phyloP scores from a whole-genome alignment of 768 basidiomycete species.

The Coprinopsis sp. region DNA sequence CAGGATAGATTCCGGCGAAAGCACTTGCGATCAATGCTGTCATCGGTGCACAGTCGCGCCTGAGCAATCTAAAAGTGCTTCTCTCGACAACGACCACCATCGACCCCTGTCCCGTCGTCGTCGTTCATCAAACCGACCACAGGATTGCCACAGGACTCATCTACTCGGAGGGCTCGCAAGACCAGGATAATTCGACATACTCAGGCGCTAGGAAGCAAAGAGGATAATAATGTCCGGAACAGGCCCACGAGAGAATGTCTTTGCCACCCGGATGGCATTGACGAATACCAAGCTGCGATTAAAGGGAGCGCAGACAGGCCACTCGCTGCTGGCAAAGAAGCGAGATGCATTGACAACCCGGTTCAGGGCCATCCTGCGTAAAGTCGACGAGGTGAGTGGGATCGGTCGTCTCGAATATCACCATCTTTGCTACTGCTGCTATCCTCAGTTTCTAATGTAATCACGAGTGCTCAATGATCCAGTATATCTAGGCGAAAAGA shows the following conservation, averaged over 20 bases:
- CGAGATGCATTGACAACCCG: slow-evolving; percentile 93
- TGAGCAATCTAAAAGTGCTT: no score
- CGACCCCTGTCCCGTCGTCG: no score
- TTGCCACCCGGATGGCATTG: slow-evolving; percentile 96
- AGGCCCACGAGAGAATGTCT: slow-evolving; percentile 87
- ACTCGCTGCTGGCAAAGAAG: slow-evolving; percentile 95
- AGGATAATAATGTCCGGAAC: slow-evolving; percentile 97
- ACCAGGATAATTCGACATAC: no score
- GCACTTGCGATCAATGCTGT: no score
- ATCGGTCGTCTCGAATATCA: no score
- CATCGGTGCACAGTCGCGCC: no score
- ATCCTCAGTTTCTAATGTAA: background rate
- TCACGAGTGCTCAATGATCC: slow-evolving; percentile 17
- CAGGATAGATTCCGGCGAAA: no score
- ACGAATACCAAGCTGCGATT: slow-evolving; percentile 88
- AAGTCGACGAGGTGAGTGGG: slow-evolving; percentile 97
- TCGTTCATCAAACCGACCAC: no score
- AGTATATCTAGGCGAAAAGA: slow-evolving; percentile 75
- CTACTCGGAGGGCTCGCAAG: no score
- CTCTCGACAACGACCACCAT: no score
- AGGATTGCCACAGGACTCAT: no score
- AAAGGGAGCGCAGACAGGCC: slow-evolving; percentile 92
- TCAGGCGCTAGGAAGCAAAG: no score
- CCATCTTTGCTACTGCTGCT: background rate
- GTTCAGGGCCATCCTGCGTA: slow-evolving; percentile 89